phyloP scores from a whole-genome alignment of 2,329 filamentous ascomycete species.

The Onygenales sp. region DNA sequence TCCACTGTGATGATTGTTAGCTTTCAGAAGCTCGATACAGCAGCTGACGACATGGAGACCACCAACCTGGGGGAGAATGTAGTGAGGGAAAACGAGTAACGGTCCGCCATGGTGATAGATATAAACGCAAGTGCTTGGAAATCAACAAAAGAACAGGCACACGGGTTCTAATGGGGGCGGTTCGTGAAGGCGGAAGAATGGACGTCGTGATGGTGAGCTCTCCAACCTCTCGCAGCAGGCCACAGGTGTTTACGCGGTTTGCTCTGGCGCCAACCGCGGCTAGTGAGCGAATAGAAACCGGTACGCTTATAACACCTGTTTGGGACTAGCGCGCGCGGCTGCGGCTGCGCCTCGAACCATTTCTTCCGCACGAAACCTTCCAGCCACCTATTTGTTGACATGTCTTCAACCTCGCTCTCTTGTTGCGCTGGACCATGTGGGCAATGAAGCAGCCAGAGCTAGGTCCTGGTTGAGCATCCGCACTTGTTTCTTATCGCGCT shows the following conservation, averaged over 20 bases:
- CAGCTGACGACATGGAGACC: slow-evolving; percentile 13
- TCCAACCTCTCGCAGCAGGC: not conserved
- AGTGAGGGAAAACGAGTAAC: slow-evolving; percentile 98
- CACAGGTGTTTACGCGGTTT: slow-evolving; percentile 2
- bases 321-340: not conserved
- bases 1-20: slow-evolving; percentile 57
- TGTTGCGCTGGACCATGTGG: not conserved
- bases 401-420: not conserved
- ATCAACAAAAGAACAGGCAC: not conserved
- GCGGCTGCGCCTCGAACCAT: not conserved
- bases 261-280: not conserved
- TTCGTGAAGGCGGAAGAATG: not conserved
- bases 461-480: slow-evolving; percentile 13
- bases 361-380: not conserved
- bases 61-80: slow-evolving; percentile 97
- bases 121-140: slow-evolving; percentile 12
- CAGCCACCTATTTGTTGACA: not conserved
- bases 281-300: not conserved
- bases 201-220: not conserved
- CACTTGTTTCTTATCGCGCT: not conserved
- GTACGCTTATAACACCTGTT: not conserved
- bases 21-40: slow-evolving; percentile 14
- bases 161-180: not conserved
- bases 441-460: slow-evolving; percentile 14
- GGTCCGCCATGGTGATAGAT: slow-evolving; percentile 68